These are phyloP conservation scores for Capsella bursapastoris DNA, from an alignment of 345 rosid genomes.

Conservation along the genomic window DNA sequence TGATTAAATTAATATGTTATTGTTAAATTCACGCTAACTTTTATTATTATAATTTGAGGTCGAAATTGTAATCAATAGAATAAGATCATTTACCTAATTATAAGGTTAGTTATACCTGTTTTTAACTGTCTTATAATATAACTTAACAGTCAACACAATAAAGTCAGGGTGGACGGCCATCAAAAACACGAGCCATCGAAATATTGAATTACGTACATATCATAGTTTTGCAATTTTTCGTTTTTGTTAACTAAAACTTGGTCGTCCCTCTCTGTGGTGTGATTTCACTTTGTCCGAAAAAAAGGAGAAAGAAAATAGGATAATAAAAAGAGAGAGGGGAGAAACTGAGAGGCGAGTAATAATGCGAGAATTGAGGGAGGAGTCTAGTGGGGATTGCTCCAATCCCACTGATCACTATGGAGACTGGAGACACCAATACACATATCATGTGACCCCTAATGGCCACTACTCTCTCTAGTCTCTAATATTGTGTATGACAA, in stretches of 20 bases:
- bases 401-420: conserved; percentile 32
- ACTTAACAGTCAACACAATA: background rate
- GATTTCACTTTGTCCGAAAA: conserved; percentile 9
- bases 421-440: conserved; percentile 40
- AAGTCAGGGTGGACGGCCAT: background rate
- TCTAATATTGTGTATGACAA: background rate
- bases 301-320: background rate
- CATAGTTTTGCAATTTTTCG: background rate
- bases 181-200: background rate
- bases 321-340: background rate
- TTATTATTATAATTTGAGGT: too few species aligned
- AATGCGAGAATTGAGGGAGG: conserved; percentile 44
- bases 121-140: too few species aligned
- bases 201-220: background rate
- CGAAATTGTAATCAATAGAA: too few species aligned
- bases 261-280: background rate
- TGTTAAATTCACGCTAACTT: too few species aligned
- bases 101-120: too few species aligned
- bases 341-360: conserved; percentile 27
- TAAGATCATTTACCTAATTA: too few species aligned
- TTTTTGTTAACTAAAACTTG: background rate
- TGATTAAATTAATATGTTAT: too few species aligned
- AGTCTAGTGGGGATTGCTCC: too few species aligned
- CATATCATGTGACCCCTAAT: conserved; percentile 38
- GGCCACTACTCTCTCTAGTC: conserved; percentile 39